Evolutionary conservation across 2,329 filamentous ascomycete species (phyloP).

Genomic region (Penicillium verrucosum): DNA sequence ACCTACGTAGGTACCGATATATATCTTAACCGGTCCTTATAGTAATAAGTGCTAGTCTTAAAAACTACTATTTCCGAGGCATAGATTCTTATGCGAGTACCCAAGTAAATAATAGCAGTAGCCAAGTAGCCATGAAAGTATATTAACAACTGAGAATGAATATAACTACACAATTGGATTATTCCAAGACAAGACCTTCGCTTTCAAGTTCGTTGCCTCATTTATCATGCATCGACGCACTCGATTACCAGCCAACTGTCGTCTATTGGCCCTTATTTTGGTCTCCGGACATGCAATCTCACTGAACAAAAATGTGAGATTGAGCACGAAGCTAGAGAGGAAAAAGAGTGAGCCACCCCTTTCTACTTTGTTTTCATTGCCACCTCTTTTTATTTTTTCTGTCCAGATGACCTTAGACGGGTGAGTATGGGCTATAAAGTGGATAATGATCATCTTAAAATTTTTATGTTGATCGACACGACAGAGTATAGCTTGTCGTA

Average conservation of each 20-base stretch:
- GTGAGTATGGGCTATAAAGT: neutral
- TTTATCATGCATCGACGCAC: neutral
- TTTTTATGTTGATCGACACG: neutral
- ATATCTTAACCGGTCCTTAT: neutral
- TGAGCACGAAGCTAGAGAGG: neutral
- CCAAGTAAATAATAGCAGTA: neutral
- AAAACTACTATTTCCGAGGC: neutral
- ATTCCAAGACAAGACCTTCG: neutral
- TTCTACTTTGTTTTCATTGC: neutral
- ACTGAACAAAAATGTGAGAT: neutral
- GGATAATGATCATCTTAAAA: neutral
- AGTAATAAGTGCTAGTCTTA: rapidly evolving
- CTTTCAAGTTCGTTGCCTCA: neutral
- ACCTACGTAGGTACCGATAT: neutral
- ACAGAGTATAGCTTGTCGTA: neutral
- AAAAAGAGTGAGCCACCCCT: neutral
- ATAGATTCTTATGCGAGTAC: neutral
- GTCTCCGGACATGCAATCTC: neutral
- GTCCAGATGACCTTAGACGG: neutral
- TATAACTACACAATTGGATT: neutral
- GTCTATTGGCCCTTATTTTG: neutral
- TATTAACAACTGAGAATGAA: neutral
- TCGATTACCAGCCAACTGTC: neutral
- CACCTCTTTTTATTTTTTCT: neutral
- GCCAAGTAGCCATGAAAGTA: neutral